A percentile compares a stretch with the other conserved stretches of the same genome.
Evolutionary conservation across 257 asterid genomes (phyloP).

Genomic region (Jacaranda copaia): DNA sequence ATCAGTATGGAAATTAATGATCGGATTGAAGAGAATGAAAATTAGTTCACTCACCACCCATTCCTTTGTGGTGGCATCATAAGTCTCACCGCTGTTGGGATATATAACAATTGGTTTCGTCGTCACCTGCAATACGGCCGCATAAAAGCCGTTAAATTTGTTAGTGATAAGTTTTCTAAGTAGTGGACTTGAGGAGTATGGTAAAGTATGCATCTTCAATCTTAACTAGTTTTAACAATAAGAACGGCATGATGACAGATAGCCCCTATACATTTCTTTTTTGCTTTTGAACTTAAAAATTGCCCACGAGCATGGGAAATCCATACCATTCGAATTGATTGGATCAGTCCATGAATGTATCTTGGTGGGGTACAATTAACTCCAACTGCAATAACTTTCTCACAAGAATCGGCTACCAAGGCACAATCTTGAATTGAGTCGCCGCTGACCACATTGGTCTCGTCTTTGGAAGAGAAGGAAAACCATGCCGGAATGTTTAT

Average conservation of each 20-base stretch:
- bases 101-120: constrained; percentile 73
- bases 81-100: constrained; percentile 93
- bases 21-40: no score
- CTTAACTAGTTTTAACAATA: background rate
- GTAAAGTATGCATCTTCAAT: background rate
- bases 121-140: constrained; percentile 57
- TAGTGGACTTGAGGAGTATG: background rate
- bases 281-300: background rate
- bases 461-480: constrained; percentile 77
- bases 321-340: constrained; percentile 58
- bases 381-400: constrained; percentile 66
- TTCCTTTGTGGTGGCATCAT: constrained; percentile 70
- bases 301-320: background rate
- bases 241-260: background rate
- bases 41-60: constrained; percentile 68
- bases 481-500: constrained; percentile 73
- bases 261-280: background rate
- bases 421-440: constrained; percentile 73
- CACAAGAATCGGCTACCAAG: constrained; percentile 61
- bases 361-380: constrained; percentile 90
- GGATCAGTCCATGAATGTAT: constrained; percentile 66
- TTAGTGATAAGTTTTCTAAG: background rate
- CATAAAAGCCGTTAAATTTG: background rate
- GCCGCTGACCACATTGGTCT: constrained; percentile 63
- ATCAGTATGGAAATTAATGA: no score